Conservation (phyloP, 192 early-diverging fungal genomes). For the Coemansia umbellata region DNA sequence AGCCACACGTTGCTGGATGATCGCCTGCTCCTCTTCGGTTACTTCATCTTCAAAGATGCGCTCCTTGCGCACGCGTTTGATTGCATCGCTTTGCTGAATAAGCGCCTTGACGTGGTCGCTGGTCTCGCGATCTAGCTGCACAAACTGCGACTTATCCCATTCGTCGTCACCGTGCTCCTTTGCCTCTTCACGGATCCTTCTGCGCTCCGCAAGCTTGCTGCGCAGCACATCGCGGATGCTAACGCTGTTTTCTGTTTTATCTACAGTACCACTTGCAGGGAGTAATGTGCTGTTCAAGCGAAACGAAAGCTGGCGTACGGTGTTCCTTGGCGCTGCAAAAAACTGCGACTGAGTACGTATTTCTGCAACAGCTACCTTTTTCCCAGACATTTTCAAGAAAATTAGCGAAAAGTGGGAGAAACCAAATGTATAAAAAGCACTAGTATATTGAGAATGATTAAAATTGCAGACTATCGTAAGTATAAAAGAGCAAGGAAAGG, state of each 20-base stretch:
- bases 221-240: slow-evolving; percentile 48
- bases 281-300: not conserved
- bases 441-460: no score
- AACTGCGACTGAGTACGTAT: slow-evolving; percentile 45
- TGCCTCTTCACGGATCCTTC: slow-evolving; percentile 24
- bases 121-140: slow-evolving; percentile 52
- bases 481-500: no score
- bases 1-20: slow-evolving; percentile 87
- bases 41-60: slow-evolving; percentile 87
- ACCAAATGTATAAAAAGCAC: no score
- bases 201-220: slow-evolving; percentile 29
- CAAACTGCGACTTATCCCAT: slow-evolving; percentile 49
- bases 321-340: slow-evolving; percentile 19
- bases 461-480: no score
- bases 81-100: slow-evolving; percentile 61
- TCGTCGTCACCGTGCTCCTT: slow-evolving; percentile 38
- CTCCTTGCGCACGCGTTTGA: slow-evolving; percentile 76
- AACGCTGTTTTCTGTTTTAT: slow-evolving; percentile 9
- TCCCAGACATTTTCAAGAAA: slow-evolving; percentile 29
- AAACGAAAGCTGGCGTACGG: slow-evolving; percentile 2
- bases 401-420: not conserved
- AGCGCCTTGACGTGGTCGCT: slow-evolving; percentile 53
- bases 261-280: not conserved
- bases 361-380: slow-evolving; percentile 24
- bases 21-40: slow-evolving; percentile 83